Percentiles rank a stretch among this genome's conserved stretches.
These are phyloP conservation scores for Triticum turgidum DNA, from an alignment of 176 grass and related monocot species.

Conservation along the genomic window DNA sequence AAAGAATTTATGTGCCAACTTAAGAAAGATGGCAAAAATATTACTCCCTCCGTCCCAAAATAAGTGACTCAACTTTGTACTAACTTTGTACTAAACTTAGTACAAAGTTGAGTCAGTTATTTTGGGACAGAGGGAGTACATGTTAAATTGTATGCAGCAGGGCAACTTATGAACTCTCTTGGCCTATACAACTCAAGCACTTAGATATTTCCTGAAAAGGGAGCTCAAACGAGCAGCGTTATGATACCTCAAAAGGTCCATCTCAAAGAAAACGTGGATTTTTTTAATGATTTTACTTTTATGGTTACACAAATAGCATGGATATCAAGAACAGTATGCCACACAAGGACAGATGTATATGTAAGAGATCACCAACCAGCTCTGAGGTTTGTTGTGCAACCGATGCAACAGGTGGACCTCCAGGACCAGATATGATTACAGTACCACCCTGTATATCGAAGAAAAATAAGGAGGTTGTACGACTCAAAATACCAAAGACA, in stretches of 20 bases:
- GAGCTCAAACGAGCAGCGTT: conserved; percentile 7
- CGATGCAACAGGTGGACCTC: conserved; percentile 66
- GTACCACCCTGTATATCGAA: conserved; percentile 68
- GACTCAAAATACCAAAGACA: conserved; percentile 19
- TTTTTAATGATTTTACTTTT: conserved; percentile 7
- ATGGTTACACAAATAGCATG: background rate
- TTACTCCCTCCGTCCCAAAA: background rate
- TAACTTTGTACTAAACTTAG: too few relatives aligned
- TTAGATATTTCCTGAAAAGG: background rate
- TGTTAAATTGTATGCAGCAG: conserved; percentile 7
- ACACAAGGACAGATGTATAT: background rate
- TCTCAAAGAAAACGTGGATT: conserved; percentile 5
- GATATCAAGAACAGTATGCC: background rate
- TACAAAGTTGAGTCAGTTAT: too few relatives aligned
- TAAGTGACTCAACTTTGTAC: too few relatives aligned
- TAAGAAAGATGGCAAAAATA: conserved; percentile 4
- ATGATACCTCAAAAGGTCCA: conserved; percentile 1
- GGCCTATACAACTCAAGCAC: background rate
- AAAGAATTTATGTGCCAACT: background rate
- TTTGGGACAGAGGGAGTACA: background rate
- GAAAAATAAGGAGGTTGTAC: conserved; percentile 7
- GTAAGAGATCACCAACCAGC: conserved; percentile 54
- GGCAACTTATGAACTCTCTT: conserved; percentile 1
- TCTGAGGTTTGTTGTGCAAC: conserved; percentile 78
- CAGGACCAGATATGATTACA: conserved; percentile 86